Evolutionary conservation across 371 early-diverging fungal genomes (phyloP).

Genomic region (Encephalitozoon intestinalis): DNA sequence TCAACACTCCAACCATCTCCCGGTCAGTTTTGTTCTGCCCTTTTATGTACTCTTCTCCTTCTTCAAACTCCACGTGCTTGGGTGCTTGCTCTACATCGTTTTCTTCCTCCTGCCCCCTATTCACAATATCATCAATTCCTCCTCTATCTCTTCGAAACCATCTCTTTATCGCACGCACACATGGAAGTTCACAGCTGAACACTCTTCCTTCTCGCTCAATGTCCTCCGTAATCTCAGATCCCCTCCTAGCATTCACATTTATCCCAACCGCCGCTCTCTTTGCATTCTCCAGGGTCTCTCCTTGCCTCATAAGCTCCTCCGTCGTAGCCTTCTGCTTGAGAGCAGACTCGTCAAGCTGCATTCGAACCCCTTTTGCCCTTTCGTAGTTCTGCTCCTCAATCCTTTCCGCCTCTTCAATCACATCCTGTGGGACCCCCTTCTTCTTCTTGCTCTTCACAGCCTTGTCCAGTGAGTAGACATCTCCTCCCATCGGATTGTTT

Average conservation of each 20-base stretch:
- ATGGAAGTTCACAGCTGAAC: constrained; percentile 35
- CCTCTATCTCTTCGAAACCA: constrained; percentile 25
- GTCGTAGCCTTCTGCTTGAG: constrained; percentile 50
- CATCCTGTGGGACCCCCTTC: constrained; percentile 16
- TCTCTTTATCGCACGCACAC: constrained; percentile 33
- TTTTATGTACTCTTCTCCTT: constrained; percentile 29
- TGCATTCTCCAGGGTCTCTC: constrained; percentile 44
- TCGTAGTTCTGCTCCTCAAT: constrained; percentile 52
- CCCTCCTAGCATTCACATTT: constrained; percentile 43
- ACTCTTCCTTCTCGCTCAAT: constrained; percentile 46
- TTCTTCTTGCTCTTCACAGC: constrained; percentile 37
- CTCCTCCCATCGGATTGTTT: constrained; percentile 7
- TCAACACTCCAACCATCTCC: constrained; percentile 35
- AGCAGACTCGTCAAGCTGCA: constrained; percentile 36
- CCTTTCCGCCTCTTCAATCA: constrained; percentile 35
- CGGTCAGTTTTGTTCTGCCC: constrained; percentile 53
- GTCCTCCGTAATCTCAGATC: constrained; percentile 39
- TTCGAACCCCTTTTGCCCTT: constrained; percentile 28
- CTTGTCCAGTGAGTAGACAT: constrained; percentile 19
- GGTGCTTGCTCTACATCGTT: background rate
- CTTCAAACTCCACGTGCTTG: constrained; percentile 7
- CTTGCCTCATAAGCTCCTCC: constrained; percentile 40
- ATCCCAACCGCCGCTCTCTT: constrained; percentile 28
- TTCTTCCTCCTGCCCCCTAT: constrained; percentile 14
- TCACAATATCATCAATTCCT: background rate